Base-by-base conservation (phyloP, 1,139 yeast genomes). In the Hansenula sp. region DNA sequence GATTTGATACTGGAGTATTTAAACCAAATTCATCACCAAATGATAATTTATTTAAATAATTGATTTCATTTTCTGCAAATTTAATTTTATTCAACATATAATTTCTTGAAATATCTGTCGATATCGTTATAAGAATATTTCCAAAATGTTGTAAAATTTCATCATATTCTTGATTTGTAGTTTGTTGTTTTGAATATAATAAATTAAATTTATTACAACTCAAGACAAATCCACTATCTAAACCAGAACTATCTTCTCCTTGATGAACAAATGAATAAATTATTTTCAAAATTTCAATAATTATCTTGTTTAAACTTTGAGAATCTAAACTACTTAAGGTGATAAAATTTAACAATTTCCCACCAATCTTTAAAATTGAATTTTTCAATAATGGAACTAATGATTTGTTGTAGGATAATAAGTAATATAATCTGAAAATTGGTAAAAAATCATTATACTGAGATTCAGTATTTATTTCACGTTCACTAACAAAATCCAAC, bases 131-230 rank as follows among this genome's bases (percentile, higher is more conserved):
- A 1, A 55, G 42, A 1, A 55, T 52, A 33, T 55, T 53, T 0
- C 56, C 57, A 38, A 50, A 52, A 31, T 48, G 53, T 35, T 48
- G 51, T 13, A 55, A 35, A 10, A 53, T 53, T 29, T 50, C 50
- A 40, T 55, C 55, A 37, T 55, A 54, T 10, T 48, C 48, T 12
- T 46, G 14, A 12, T 44, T 41, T 9, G 50, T 20, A 7, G 29
- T 39, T 2, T 26, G 13, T 9, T 37, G 26, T 27, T 49, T 47
- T 2, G 47, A 40, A 32, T 53, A 55, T 13, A 45, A 34, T 8
- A 51, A 22, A 36, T 50, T 52, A 32, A 52, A 53, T 34, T 52
- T 55, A 40, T 55, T 55, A 30, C 56, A 55, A 35, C 57, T 49
- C 24, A 55, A 39, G 2, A 55, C 57, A 32, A 43, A 52, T 1